Conservation (phyloP, 2,329 filamentous ascomycete genomes). For the Cladosporium velox region DNA sequence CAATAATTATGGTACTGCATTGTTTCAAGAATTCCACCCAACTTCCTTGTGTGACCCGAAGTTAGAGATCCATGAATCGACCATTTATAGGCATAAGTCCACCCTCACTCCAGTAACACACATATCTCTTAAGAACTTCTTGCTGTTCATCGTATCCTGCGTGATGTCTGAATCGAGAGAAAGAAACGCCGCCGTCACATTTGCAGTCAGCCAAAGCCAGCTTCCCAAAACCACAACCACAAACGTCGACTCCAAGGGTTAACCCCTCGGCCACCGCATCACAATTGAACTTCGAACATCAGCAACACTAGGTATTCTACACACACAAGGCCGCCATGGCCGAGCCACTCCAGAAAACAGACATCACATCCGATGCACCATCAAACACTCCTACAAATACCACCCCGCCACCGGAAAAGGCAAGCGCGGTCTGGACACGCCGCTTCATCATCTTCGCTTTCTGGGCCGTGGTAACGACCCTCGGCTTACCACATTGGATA, state of each 20-base stretch:
- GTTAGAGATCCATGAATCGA: background rate
- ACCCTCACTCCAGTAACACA: background rate
- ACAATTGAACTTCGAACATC: background rate
- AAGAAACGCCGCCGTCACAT: background rate
- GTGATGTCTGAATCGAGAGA: background rate
- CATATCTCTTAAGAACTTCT: too few relatives aligned
- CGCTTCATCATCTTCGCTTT: constrained; percentile 80
- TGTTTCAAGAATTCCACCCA: background rate
- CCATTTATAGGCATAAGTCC: background rate
- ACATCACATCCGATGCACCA: background rate
- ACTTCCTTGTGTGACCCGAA: background rate
- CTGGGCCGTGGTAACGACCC: constrained; percentile 79
- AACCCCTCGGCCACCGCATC: background rate
- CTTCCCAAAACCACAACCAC: background rate
- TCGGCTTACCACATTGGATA: constrained; percentile 95
- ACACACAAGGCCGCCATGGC: constrained; percentile 10
- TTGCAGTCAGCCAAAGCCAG: background rate
- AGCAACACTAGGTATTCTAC: background rate
- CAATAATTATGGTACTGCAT: background rate
- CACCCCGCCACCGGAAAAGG: constrained; percentile 70
- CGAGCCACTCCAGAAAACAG: constrained; percentile 7
- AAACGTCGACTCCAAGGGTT: background rate
- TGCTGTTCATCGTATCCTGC: background rate
- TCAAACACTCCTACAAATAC: background rate
- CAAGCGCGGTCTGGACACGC: constrained; percentile 68